These are phyloP conservation scores for Cutaneotrichosporon sp. DNA, from an alignment of 1,284 basidiomycete genomes.

Conservation along the genomic window DNA sequence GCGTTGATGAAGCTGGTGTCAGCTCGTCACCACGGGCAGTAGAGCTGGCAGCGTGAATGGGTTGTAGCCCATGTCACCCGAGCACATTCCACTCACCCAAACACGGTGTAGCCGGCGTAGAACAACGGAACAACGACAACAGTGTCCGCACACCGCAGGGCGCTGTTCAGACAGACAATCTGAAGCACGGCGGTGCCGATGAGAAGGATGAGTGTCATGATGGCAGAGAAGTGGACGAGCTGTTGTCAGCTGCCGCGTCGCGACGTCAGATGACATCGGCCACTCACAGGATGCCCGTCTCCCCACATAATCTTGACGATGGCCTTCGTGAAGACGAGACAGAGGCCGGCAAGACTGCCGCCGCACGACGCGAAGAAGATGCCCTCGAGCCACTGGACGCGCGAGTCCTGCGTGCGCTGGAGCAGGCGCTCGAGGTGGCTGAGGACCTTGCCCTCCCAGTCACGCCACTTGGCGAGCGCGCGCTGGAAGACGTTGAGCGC, in stretches of 20 bases:
- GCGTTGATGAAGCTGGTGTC: conserved; percentile 79
- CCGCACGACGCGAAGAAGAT: conserved; percentile 90
- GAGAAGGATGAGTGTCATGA: conserved; percentile 80
- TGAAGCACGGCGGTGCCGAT: conserved; percentile 78
- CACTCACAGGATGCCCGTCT: conserved; percentile 47
- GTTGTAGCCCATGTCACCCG: too few species aligned
- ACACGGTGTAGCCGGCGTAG: conserved; percentile 66
- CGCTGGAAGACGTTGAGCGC: conserved; percentile 24
- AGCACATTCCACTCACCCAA: conserved; percentile 70
- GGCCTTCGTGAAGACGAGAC: conserved; percentile 88
- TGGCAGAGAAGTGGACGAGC: conserved; percentile 75
- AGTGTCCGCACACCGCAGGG: conserved; percentile 64
- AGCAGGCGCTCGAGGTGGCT: conserved; percentile 72
- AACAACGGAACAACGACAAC: conserved; percentile 73
- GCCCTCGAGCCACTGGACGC: conserved; percentile 82
- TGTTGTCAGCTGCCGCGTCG: conserved; percentile 20
- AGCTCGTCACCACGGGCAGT: too few species aligned
- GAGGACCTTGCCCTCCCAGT: conserved; percentile 61
- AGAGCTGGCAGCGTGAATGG: not conserved
- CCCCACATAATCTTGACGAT: conserved; percentile 51
- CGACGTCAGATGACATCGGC: not conserved
- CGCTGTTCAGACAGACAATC: conserved; percentile 86
- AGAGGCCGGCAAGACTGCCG: conserved; percentile 82
- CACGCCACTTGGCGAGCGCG: conserved; percentile 54
- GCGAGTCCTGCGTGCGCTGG: conserved; percentile 73